Conservation (phyloP, 2,329 filamentous ascomycete species). For the Penicillium sp. region DNA sequence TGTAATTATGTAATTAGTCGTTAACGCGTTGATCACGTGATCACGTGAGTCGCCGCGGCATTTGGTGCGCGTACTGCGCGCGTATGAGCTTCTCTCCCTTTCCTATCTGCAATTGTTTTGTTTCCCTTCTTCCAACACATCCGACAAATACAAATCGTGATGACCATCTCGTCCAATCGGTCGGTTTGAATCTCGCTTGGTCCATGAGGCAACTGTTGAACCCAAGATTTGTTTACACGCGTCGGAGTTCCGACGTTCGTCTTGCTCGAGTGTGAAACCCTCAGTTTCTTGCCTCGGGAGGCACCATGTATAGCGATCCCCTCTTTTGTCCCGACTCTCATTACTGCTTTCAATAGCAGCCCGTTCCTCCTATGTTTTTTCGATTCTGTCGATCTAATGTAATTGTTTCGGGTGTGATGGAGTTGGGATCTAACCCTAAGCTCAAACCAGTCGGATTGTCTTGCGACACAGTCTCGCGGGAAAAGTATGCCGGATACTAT, state of each 20-base stretch:
- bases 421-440: slow-evolving; percentile 97
- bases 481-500: slow-evolving; percentile 64
- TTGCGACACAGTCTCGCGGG: slow-evolving; percentile 62
- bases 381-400: slow-evolving; percentile 29
- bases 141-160: slow-evolving; percentile 1
- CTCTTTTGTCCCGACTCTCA: slow-evolving; percentile 72
- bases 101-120: slow-evolving; percentile 2
- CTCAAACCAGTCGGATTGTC: slow-evolving; percentile 61
- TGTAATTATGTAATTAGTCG: slow-evolving; percentile 1
- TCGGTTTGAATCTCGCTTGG: slow-evolving; percentile 4
- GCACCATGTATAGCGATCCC: slow-evolving; percentile 63
- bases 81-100: not conserved
- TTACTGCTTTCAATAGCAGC: slow-evolving; percentile 47
- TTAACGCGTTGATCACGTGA: slow-evolving; percentile 16
- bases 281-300: slow-evolving; percentile 38
- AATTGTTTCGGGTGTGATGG: slow-evolving; percentile 56
- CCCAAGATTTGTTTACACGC: slow-evolving; percentile 16
- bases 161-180: slow-evolving; percentile 1
- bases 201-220: slow-evolving; percentile 11
- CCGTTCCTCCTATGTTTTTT: slow-evolving; percentile 26
- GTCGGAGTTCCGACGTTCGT: slow-evolving; percentile 7
- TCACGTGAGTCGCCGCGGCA: slow-evolving; percentile 4
- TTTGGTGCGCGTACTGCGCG: not conserved
- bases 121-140: slow-evolving; percentile 7
- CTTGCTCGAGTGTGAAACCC: slow-evolving; percentile 25